Percentiles rank a stretch among this genome's conserved stretches.
phyloP scores from a whole-genome alignment of 257 asterid genomes.

The Solanum pennellii region DNA sequence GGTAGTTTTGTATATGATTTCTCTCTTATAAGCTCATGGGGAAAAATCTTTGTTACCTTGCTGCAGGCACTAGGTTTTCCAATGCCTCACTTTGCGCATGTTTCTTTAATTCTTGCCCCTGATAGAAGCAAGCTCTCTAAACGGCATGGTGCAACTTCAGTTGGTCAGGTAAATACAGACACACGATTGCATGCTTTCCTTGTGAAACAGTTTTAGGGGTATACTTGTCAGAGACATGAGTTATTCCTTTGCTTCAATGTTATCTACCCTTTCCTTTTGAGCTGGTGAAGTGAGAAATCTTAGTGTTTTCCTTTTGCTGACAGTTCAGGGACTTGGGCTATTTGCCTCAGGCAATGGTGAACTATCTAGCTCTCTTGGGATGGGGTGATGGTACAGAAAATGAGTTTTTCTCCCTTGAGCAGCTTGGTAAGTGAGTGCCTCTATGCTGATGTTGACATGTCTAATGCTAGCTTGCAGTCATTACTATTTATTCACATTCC shows the following conservation, averaged over 20 bases:
- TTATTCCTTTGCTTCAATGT: neutral
- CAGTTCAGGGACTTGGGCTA: constrained; percentile 94
- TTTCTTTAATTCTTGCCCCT: constrained; percentile 89
- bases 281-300: neutral
- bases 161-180: constrained; percentile 66
- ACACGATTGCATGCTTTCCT: neutral
- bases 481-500: neutral
- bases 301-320: constrained; percentile 8
- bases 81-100: constrained; percentile 93
- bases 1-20: neutral
- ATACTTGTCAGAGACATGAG: neutral
- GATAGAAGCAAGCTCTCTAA: constrained; percentile 95
- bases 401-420: constrained; percentile 79
- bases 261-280: neutral
- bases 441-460: neutral
- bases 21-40: constrained; percentile 19
- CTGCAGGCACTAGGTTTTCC: constrained; percentile 73
- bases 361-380: constrained; percentile 89
- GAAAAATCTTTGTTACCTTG: constrained; percentile 1
- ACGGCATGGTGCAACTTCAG: constrained; percentile 98
- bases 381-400: constrained; percentile 98
- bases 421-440: constrained; percentile 54
- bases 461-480: neutral
- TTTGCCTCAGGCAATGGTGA: constrained; percentile 81
- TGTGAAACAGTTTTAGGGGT: constrained; percentile 3